These are phyloP conservation scores for Glycine tomentella DNA, from an alignment of 306 rosid species.

Conservation along the genomic window DNA sequence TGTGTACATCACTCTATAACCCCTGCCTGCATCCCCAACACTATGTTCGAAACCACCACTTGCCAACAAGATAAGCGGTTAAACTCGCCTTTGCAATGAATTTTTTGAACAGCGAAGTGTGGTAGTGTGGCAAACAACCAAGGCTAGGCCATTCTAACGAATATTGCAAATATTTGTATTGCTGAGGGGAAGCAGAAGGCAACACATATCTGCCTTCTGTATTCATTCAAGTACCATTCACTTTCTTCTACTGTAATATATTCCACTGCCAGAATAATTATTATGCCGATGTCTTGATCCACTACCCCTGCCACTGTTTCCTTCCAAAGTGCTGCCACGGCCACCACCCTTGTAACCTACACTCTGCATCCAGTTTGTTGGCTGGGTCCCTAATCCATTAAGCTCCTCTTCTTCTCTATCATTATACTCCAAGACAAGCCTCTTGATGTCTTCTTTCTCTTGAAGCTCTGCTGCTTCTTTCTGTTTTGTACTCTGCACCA, in stretches of 20 bases:
- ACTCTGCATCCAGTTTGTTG: constrained; percentile 78
- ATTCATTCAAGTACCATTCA: constrained; percentile 46
- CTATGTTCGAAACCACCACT: constrained; percentile 36
- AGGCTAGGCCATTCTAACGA: constrained; percentile 29
- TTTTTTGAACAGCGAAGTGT: not conserved
- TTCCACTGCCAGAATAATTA: constrained; percentile 70
- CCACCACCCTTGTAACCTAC: constrained; percentile 61
- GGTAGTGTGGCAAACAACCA: constrained; percentile 16
- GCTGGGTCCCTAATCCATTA: constrained; percentile 82
- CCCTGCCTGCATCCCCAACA: constrained; percentile 37
- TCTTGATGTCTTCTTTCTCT: constrained; percentile 98
- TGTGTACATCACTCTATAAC: constrained; percentile 37
- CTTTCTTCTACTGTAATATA: constrained; percentile 74
- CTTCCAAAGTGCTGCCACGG: constrained; percentile 76
- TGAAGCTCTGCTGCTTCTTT: constrained; percentile 98
- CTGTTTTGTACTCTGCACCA: constrained; percentile 95
- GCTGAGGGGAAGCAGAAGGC: constrained; percentile 40
- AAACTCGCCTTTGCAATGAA: constrained; percentile 14
- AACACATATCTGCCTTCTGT: constrained; percentile 34
- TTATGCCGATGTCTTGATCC: constrained; percentile 81
- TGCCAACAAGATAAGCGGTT: constrained; percentile 16
- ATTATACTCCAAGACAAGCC: constrained; percentile 91
- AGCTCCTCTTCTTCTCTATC: constrained; percentile 99
- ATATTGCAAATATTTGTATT: constrained; percentile 38
- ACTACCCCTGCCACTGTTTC: constrained; percentile 67